A percentile compares a stretch with the other conserved stretches of the same genome.
These are phyloP conservation scores for Senna siamea DNA, from an alignment of 306 rosid genomes.

Conservation along the genomic window DNA sequence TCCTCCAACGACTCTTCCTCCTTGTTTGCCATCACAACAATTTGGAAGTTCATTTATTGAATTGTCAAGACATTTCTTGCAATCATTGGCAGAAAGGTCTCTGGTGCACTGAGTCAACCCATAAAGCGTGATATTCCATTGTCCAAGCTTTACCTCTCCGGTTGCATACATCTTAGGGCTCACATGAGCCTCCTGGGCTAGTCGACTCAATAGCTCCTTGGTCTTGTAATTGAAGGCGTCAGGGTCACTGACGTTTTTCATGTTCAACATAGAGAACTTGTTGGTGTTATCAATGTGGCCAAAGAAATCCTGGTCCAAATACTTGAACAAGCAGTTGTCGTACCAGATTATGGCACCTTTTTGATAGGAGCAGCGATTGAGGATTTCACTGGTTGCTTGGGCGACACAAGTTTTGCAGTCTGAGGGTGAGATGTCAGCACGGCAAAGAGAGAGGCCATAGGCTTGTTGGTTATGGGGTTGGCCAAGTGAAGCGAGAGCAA, in stretches of 20 bases:
- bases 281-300: slow-evolving; percentile 42
- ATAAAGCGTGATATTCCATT: slow-evolving; percentile 28
- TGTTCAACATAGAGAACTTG: slow-evolving; percentile 22
- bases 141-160: slow-evolving; percentile 36
- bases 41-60: slow-evolving; percentile 42
- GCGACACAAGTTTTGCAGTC: slow-evolving; percentile 48
- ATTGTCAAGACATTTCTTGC: slow-evolving; percentile 48
- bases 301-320: slow-evolving; percentile 42
- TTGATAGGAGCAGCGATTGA: slow-evolving; percentile 31
- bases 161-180: slow-evolving; percentile 35
- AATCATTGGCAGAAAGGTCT: slow-evolving; percentile 45
- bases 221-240: slow-evolving; percentile 24
- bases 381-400: slow-evolving; percentile 36
- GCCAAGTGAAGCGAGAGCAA: slow-evolving; percentile 36
- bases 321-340: slow-evolving; percentile 45
- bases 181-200: slow-evolving; percentile 25
- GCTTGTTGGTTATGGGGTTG: slow-evolving; percentile 1
- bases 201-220: slow-evolving; percentile 31
- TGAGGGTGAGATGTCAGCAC: slow-evolving; percentile 37
- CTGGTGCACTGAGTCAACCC: slow-evolving; percentile 56
- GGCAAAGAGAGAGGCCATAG: slow-evolving; percentile 50
- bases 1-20: slow-evolving; percentile 57
- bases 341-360: slow-evolving; percentile 45
- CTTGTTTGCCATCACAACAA: slow-evolving; percentile 54
- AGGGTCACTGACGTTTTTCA: slow-evolving; percentile 35